These are phyloP conservation scores for Coemansia sp. DNA, from an alignment of 192 early-diverging fungal species.

Conservation along the genomic window DNA sequence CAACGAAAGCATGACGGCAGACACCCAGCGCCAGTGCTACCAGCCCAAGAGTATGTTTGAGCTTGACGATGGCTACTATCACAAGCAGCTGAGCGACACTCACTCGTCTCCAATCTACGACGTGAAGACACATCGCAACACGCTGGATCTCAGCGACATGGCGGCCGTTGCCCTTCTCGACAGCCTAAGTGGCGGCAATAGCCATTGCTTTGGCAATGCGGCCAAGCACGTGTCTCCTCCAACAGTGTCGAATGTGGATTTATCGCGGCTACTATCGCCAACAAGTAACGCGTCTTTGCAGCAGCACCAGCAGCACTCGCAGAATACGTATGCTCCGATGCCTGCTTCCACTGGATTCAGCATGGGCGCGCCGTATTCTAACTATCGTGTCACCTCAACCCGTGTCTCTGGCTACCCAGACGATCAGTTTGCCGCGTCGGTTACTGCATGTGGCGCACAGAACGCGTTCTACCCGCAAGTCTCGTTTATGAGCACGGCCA, in stretches of 20 bases:
- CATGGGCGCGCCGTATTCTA: slow-evolving; percentile 19
- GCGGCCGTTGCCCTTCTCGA: slow-evolving; percentile 52
- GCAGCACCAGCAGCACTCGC: not conserved
- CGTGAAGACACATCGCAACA: slow-evolving; percentile 1
- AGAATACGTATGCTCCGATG: not conserved
- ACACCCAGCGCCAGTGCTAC: slow-evolving; percentile 2
- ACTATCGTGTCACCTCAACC: slow-evolving; percentile 27
- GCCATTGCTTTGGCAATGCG: not conserved
- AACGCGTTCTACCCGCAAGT: slow-evolving; percentile 2
- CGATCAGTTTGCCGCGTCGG: not conserved
- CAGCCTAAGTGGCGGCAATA: slow-evolving; percentile 34
- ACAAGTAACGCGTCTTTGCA: not conserved
- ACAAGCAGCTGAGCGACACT: not conserved
- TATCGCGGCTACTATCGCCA: slow-evolving; percentile 5
- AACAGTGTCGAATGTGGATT: slow-evolving; percentile 8
- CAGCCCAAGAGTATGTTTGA: slow-evolving; percentile 5
- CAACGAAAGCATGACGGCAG: slow-evolving; percentile 21
- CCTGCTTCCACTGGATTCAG: not conserved
- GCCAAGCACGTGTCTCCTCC: slow-evolving; percentile 18
- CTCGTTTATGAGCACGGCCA: slow-evolving; percentile 3
- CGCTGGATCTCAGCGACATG: slow-evolving; percentile 44
- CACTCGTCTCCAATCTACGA: not conserved
- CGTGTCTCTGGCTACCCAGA: slow-evolving; percentile 14
- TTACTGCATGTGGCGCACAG: not conserved
- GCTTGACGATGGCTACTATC: not conserved